Evolutionary conservation across 73 alveolate genomes (phyloP).

Genomic region (Uronychia setigera): DNA sequence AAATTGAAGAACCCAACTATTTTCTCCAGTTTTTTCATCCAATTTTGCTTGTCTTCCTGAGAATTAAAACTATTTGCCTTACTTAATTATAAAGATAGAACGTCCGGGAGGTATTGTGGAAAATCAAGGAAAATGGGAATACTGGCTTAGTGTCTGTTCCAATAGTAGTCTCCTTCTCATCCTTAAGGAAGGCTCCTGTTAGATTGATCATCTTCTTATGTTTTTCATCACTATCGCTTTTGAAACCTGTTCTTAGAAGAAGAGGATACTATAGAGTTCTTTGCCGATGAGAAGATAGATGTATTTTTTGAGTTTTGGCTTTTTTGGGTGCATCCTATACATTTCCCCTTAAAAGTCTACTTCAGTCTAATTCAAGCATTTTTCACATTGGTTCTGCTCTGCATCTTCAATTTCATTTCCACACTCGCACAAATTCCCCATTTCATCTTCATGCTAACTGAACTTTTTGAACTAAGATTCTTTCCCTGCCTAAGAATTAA

Average conservation of each 20-base stretch:
- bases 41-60: slow-evolving; percentile 33
- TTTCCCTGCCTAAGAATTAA: background rate
- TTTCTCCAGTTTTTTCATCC: slow-evolving; percentile 59
- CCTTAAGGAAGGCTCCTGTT: background rate
- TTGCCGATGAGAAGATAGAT: slow-evolving; percentile 28
- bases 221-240: slow-evolving; percentile 33
- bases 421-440: background rate
- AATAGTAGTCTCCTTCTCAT: background rate
- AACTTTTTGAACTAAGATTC: background rate
- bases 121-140: slow-evolving; percentile 40
- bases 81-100: slow-evolving; percentile 48
- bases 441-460: background rate
- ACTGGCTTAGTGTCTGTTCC: slow-evolving; percentile 22
- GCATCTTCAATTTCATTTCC: background rate
- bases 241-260: background rate
- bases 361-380: background rate
- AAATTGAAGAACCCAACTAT: slow-evolving; percentile 72
- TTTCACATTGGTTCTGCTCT: background rate
- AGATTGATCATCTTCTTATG: slow-evolving; percentile 19
- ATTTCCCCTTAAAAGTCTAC: background rate
- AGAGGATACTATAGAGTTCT: slow-evolving; percentile 22
- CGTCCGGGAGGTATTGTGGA: slow-evolving; percentile 51
- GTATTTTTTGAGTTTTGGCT: slow-evolving; percentile 29
- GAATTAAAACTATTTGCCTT: background rate
- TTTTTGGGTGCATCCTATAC: background rate